A percentile compares a stretch with the other conserved stretches of the same genome.
phyloP scores from a whole-genome alignment of 2,329 filamentous ascomycete species.

The Aspergillus eucalypticola region DNA sequence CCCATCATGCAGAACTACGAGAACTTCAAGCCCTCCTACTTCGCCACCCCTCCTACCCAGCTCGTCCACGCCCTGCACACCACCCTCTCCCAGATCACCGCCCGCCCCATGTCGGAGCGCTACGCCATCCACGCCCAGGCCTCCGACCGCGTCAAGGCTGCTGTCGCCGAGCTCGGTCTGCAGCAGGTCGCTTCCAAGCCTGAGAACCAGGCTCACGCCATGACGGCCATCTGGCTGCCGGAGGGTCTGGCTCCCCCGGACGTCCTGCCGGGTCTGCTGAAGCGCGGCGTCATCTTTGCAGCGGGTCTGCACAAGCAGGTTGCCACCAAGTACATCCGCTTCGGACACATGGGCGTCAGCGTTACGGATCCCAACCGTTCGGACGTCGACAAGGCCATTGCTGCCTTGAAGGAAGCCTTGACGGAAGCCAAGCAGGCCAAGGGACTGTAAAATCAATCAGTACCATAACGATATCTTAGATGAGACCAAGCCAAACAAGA shows the following conservation, averaged over 20 bases:
- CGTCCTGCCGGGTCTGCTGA: conserved; percentile 78
- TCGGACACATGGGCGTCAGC: conserved; percentile 97
- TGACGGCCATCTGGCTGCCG: conserved; percentile 96
- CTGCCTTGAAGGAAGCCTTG: conserved; percentile 73
- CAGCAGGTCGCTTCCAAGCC: conserved; percentile 82
- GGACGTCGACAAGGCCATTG: conserved; percentile 82
- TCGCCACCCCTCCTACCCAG: conserved; percentile 93
- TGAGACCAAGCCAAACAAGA: background rate
- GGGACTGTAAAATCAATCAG: conserved; percentile 34
- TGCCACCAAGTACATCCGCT: conserved; percentile 87
- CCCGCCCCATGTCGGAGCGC: conserved; percentile 75
- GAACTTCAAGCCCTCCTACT: conserved; percentile 95
- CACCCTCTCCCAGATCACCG: conserved; percentile 78
- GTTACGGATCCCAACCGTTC: conserved; percentile 75
- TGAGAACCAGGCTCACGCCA: conserved; percentile 91
- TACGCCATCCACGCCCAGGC: conserved; percentile 78
- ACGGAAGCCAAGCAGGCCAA: conserved; percentile 69
- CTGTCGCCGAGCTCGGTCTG: conserved; percentile 75
- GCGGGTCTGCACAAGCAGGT: conserved; percentile 96
- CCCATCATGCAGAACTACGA: conserved; percentile 99
- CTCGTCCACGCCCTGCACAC: conserved; percentile 91
- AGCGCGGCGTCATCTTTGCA: conserved; percentile 89
- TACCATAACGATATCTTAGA: background rate
- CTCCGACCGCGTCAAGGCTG: conserved; percentile 84
- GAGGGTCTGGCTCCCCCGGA: conserved; percentile 79